Base-by-base conservation (phyloP, 176 grass and related monocot genomes). In the Juncus effusus region DNA sequence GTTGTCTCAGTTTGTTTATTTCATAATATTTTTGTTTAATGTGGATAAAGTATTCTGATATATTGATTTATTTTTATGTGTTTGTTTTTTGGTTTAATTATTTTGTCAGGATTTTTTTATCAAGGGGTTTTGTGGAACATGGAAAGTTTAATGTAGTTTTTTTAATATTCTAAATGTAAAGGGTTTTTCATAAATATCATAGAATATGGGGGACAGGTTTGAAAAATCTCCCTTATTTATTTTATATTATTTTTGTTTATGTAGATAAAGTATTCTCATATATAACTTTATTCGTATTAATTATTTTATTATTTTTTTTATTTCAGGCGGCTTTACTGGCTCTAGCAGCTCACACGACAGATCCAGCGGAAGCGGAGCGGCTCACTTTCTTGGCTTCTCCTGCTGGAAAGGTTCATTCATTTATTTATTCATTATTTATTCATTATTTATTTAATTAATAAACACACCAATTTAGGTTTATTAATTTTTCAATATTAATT, bases 341-440 rank as follows among this genome's bases (percentile, higher is more conserved):
- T 76, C 86, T 95, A 76, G 86, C 90, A 68, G 55, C 90, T 73
- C 69, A 90, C 62, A 85, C 90, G 36, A 86, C 86, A 69, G 86
- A 95, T 67, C 80, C 53, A 10, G 67, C 38, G 41, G 90, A 95
- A 70, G 80, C 82, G 62, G 86, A 95, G 62, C 70, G 83, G 47
- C 68, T 95, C 59, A 83, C 77, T 68, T 90, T 83, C 10, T 76
- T 95, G 77, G 86, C 90, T 67, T 95, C 83, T 70, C 90, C 90
- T 63, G 82, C 90, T 83, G 90, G 90, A 86, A 95, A 95, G 90
- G 90, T 95, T 62, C 4, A 63, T 77, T 44, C 19, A 59, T 42
- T 40, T 35, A 50, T 36, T 76, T 52, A 51, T 77, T 77, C n/a
- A 28, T 40, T 35, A 50, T 36, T 76, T 52, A 51, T 77, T 77